Percentiles rank a stretch among this genome's conserved stretches.
Evolutionary conservation across 352 stramenopile genomes (phyloP).

Genomic region (Phytophthora pinifolia): DNA sequence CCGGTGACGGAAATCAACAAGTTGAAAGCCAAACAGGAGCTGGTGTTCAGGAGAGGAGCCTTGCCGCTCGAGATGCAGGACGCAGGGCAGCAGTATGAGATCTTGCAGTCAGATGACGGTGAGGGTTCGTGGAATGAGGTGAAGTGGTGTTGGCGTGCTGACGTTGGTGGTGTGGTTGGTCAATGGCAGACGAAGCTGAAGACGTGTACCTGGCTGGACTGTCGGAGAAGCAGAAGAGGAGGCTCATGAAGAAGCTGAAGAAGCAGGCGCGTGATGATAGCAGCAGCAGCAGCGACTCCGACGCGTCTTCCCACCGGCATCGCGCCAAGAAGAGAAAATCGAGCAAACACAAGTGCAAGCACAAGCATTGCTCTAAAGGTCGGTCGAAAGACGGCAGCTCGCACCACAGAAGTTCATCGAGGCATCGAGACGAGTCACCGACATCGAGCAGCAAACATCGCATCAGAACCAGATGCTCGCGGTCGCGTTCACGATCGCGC

Average conservation of each 20-base stretch:
- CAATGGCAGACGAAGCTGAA: slow-evolving; percentile 38
- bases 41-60: slow-evolving; percentile 54
- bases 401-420: not conserved
- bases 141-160: slow-evolving; percentile 1
- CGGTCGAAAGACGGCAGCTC: slow-evolving; percentile 8
- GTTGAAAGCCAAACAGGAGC: slow-evolving; percentile 57
- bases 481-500: slow-evolving; percentile 12
- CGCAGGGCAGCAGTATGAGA: slow-evolving; percentile 50
- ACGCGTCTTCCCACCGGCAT: slow-evolving; percentile 18
- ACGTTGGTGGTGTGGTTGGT: not conserved
- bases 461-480: slow-evolving; percentile 10
- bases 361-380: slow-evolving; percentile 19
- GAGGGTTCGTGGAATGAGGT: not conserved
- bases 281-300: slow-evolving; percentile 16
- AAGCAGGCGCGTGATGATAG: slow-evolving; percentile 19
- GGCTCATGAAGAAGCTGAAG: slow-evolving; percentile 59
- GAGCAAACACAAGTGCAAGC: slow-evolving; percentile 33
- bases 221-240: slow-evolving; percentile 70
- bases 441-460: not conserved
- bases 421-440: slow-evolving; percentile 10
- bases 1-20: slow-evolving; percentile 71
- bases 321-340: slow-evolving; percentile 30
- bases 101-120: slow-evolving; percentile 70
- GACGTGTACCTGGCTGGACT: slow-evolving; percentile 51
- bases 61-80: slow-evolving; percentile 75